Base-by-base conservation (phyloP, 2,329 filamentous ascomycete species). In the Cytospora paraplurivora region DNA sequence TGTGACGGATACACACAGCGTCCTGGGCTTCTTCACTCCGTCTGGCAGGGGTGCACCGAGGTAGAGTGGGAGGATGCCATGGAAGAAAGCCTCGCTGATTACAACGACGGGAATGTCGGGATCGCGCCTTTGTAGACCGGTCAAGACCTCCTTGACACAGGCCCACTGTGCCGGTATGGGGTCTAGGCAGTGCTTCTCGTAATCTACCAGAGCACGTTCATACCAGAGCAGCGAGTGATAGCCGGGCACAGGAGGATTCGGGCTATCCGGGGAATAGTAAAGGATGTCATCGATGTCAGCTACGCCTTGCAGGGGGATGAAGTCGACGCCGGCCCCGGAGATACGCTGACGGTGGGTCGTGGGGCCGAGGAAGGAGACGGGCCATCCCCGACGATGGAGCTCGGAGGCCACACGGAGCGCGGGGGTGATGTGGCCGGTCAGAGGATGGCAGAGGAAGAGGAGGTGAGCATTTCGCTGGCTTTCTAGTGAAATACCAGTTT, bases 391-490 rank as follows among this genome's bases (percentile, higher is more conserved):
- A 19, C 68, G 53, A 37, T 59, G 65, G 34, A 78, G 71, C 19
- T 68, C 70, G 3, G 65, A 64, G n/a, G 75, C 72, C 51, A 78
- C 72, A 50, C 75, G 73, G 49, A 76, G 61, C 47, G 75, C 67
- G 0, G 76, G 76, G 0, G 72, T 72, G 21, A 78, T 65, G 63
- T 78, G 76, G 8, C 76, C 76, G 8, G 74, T 75, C 33, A 78
- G 68, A 1, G 73, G 69, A 59, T 77, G 75, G 62, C 72, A 72
- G 49, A 72, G 67, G 60, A 78, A 72, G 19, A 78, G 69, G 57
- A 77, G 37, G 21, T 66, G 64, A 15, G 64, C 61, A 15, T 57
- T 57, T 38, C 32, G 35, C 27, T 44, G 53, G 64, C n/a, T 38
- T 11, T 49, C 47, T 53, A 6, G 35, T 32, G 38, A 33, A 50